phyloP scores from a whole-genome alignment of 2,329 filamentous ascomycete genomes.

The Diaporthe batatas region DNA sequence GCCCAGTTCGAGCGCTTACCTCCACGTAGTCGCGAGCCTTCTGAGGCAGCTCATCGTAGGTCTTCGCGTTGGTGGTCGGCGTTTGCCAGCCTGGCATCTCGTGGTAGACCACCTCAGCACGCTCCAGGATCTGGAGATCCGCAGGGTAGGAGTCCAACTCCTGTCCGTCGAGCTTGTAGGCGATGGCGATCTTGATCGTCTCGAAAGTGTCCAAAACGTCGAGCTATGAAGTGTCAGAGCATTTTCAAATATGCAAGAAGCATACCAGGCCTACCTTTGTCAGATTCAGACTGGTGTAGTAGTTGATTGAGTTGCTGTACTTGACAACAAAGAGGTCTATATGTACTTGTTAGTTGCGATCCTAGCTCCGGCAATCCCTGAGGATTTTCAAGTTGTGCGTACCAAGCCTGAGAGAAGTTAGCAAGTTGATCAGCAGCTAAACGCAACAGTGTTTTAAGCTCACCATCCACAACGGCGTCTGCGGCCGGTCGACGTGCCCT shows the following conservation, averaged over 20 bases:
- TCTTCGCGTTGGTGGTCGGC: slow-evolving; percentile 70
- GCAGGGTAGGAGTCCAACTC: slow-evolving; percentile 75
- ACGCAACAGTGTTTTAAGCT: not conserved
- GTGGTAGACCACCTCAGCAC: slow-evolving; percentile 74
- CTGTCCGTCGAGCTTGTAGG: slow-evolving; percentile 69
- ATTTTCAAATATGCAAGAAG: slow-evolving; percentile 69
- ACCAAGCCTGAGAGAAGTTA: slow-evolving; percentile 51
- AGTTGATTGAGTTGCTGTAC: slow-evolving; percentile 68
- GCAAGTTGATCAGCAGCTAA: slow-evolving; percentile 4
- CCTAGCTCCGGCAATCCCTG: not conserved
- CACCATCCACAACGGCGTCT: slow-evolving; percentile 65
- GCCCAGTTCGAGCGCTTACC: not conserved
- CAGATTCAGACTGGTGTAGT: slow-evolving; percentile 74
- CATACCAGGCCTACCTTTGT: slow-evolving; percentile 60
- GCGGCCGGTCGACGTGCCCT: slow-evolving; percentile 62
- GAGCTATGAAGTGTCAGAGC: slow-evolving; percentile 66
- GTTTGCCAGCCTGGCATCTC: slow-evolving; percentile 78
- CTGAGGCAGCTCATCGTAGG: slow-evolving; percentile 70
- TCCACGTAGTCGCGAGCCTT: slow-evolving; percentile 70
- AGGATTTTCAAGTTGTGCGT: slow-evolving; percentile 42
- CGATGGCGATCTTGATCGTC: slow-evolving; percentile 80
- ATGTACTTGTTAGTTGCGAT: not conserved
- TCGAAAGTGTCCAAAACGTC: slow-evolving; percentile 81
- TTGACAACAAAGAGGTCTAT: slow-evolving; percentile 76
- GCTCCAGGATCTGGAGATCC: slow-evolving; percentile 69